Conservation (phyloP, 371 early-diverging fungal genomes). For the Rhizopus delemar region DNA sequence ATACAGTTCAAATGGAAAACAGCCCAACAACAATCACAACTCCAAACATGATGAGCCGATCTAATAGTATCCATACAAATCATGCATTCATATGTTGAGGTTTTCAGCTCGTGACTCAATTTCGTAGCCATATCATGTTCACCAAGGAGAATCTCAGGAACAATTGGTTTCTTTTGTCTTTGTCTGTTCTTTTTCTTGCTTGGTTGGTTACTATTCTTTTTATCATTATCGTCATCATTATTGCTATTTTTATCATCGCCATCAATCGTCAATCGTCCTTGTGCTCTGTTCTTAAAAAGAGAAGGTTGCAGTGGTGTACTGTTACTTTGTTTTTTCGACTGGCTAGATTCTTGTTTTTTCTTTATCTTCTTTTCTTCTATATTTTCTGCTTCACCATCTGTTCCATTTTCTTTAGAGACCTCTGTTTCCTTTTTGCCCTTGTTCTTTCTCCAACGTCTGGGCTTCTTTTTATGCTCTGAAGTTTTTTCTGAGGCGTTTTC, state of each 20-base stretch:
- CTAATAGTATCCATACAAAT: constrained; percentile 87
- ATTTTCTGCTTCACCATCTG: background rate
- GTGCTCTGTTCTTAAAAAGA: constrained; percentile 37
- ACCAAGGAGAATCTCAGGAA: constrained; percentile 19
- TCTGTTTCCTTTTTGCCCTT: constrained; percentile 1
- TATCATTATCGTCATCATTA: background rate
- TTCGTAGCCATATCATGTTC: constrained; percentile 61
- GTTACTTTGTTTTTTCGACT: background rate
- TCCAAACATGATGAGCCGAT: constrained; percentile 74
- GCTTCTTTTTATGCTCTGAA: background rate
- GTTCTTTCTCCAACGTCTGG: background rate
- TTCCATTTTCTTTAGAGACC: background rate
- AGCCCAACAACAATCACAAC: constrained; percentile 86
- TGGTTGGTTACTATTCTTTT: background rate
- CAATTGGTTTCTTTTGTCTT: constrained; percentile 6
- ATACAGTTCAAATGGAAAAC: constrained; percentile 85
- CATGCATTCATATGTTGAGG: constrained; percentile 88
- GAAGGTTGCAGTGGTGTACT: background rate
- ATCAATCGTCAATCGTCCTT: constrained; percentile 36
- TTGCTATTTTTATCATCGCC: constrained; percentile 7
- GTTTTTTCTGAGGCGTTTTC: background rate
- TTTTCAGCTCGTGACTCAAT: constrained; percentile 64
- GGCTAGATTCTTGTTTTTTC: background rate
- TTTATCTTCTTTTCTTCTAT: background rate
- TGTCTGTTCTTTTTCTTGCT: constrained; percentile 9